Evolutionary conservation across 106 monocot genomes (phyloP), one percentile per base, ranked within the genome.

Genomic region (Dendrobium huoshanense): DNA sequence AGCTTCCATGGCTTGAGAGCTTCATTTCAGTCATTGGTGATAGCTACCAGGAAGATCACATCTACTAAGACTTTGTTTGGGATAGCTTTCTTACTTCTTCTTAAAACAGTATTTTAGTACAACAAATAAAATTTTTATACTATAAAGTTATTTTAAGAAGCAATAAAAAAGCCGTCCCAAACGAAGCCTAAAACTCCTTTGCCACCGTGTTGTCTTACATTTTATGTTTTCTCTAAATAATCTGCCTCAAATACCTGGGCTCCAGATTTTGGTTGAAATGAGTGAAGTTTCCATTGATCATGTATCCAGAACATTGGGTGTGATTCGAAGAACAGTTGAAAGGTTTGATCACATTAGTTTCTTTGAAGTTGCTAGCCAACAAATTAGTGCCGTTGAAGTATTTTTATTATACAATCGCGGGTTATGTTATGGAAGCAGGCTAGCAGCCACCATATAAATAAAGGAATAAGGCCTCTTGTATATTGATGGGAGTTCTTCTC

Each of bases 1-100:
- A 99, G 87, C 88, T 99, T 0, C 98, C 98, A 17, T 99, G 95
- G 98, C 95, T 99, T 10, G 98, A 95, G 89, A 88, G 91, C 82
- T 95, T 99, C 73, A 91, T 99, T 44, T 99, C 95, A 11, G 95
- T 95, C 72, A 95, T 95, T 42, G 90, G 90, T 41, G 95, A 95
- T 77, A 90, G 41, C 55, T 92, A 92, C 80, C 88, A 88, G 44
- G 95, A 95, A 29, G 95, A 92, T 19, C 87, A 83, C 73, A 82
- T 85, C 73, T 87, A 92, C 70, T 37, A 31, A 31, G 31, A 1
- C 31, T 31, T 1, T 31, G 31, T 31, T 31, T 31, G 31, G 31
- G 31, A 31, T 31, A 31, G 1, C 31, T 31, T 31, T 31, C 31
- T 31, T 31, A 31, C 31, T 31, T 31, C 31, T 31, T 31, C 31